Conservation (phyloP, 2,329 filamentous ascomycete genomes). For the Aureobasidium sp. region DNA sequence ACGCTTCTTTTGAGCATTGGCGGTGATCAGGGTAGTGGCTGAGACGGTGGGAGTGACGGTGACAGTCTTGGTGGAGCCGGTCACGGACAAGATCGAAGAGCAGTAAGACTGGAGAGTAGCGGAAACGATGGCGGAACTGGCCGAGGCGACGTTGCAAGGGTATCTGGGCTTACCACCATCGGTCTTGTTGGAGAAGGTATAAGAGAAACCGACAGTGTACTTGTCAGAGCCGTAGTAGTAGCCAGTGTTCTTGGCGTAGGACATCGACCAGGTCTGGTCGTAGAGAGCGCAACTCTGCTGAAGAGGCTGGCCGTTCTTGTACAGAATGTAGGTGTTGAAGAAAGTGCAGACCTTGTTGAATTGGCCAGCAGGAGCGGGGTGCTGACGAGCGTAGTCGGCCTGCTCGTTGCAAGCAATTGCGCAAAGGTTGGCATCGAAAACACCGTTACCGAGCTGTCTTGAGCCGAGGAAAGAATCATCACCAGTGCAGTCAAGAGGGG, state of each 20-base stretch:
- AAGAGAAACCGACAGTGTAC: conserved; percentile 14
- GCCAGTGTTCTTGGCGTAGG: conserved; percentile 18
- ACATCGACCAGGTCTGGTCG: conserved; percentile 16
- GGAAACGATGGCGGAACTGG: conserved; percentile 8
- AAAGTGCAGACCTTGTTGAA: conserved; percentile 16
- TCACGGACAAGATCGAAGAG: background rate
- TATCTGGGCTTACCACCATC: background rate
- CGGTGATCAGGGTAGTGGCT: background rate
- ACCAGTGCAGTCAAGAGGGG: conserved; percentile 18
- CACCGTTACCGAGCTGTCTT: conserved; percentile 12
- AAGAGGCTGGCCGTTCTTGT: conserved; percentile 27
- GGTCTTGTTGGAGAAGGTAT: conserved; percentile 15
- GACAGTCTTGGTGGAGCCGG: background rate
- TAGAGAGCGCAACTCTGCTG: conserved; percentile 33
- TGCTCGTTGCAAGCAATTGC: conserved; percentile 19
- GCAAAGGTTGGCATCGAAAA: conserved; percentile 20
- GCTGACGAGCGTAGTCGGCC: conserved; percentile 1
- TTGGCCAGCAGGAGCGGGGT: conserved; percentile 11
- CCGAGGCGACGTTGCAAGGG: conserved; percentile 13
- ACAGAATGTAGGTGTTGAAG: conserved; percentile 33
- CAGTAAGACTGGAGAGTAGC: conserved; percentile 15
- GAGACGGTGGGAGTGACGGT: background rate
- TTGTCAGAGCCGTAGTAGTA: conserved; percentile 12
- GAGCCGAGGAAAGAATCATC: conserved; percentile 18
- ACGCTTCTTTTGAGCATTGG: background rate